These are phyloP conservation scores for Thermothelomyces thermophilus DNA, from an alignment of 2,329 filamentous ascomycete genomes.

Conservation along the genomic window DNA sequence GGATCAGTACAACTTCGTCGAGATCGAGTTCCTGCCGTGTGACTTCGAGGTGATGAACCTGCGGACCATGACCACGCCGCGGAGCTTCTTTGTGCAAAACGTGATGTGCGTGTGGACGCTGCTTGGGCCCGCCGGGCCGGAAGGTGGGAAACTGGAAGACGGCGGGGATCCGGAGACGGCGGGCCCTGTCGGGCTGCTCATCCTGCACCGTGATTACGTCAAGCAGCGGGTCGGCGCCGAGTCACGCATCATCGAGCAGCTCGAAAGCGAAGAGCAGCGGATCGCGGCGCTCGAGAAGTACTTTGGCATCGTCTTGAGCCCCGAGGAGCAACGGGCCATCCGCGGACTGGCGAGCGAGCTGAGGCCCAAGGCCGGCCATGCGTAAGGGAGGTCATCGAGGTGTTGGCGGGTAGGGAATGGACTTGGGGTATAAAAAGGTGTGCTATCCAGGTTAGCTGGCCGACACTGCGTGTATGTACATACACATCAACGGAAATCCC, in stretches of 20 bases:
- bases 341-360: conserved; percentile 31
- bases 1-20: conserved; percentile 45
- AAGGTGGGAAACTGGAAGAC: no score
- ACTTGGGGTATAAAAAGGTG: no score
- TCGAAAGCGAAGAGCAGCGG: conserved; percentile 43
- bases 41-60: conserved; percentile 45
- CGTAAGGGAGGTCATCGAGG: not conserved
- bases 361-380: conserved; percentile 11
- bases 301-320: conserved; percentile 43
- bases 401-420: no score
- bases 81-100: conserved; percentile 34
- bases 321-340: conserved; percentile 44
- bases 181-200: conserved; percentile 33
- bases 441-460: no score
- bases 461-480: no score
- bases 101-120: conserved; percentile 32
- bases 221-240: conserved; percentile 36
- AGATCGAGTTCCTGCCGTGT: conserved; percentile 40
- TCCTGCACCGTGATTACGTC: conserved; percentile 39
- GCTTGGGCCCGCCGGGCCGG: no score
- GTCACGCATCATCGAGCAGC: conserved; percentile 35
- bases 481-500: no score
- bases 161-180: conserved; percentile 16
- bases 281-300: conserved; percentile 41
- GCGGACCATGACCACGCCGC: conserved; percentile 30